phyloP scores from a whole-genome alignment of 441 rosid genomes.

The Adansonia grandidieri region DNA sequence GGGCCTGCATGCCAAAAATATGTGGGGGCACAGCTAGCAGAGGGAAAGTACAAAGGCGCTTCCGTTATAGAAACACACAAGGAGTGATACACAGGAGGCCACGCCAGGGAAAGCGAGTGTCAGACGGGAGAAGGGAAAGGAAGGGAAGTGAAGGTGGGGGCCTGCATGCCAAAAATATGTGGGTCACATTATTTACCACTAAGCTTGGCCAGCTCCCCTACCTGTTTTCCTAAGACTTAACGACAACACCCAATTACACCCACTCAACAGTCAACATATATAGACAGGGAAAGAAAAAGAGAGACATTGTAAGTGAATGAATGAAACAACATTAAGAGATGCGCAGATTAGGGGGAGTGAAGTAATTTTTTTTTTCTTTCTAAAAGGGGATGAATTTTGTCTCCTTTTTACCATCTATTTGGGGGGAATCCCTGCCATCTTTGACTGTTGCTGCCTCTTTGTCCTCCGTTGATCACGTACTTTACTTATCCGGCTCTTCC shows the following conservation, averaged over 20 bases:
- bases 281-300: constrained; percentile 4
- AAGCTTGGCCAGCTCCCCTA: not conserved
- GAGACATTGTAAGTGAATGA: constrained; percentile 7
- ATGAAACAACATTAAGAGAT: not conserved
- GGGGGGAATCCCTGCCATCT: constrained; percentile 31
- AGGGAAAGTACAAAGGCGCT: constrained; percentile 32
- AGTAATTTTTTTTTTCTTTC: not conserved
- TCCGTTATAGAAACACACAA: constrained; percentile 48
- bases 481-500: constrained; percentile 26
- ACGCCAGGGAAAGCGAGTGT: constrained; percentile 16
- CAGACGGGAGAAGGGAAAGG: constrained; percentile 9
- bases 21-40: constrained; percentile 26
- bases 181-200: constrained; percentile 35
- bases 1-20: not conserved
- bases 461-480: constrained; percentile 37
- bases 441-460: constrained; percentile 29
- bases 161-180: constrained; percentile 9
- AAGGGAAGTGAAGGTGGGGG: not conserved
- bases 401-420: not conserved
- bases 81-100: constrained; percentile 22
- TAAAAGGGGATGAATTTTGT: too few species aligned
- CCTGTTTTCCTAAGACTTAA: constrained; percentile 14
- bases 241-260: constrained; percentile 41
- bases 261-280: constrained; percentile 38
- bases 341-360: not conserved